A percentile compares a stretch with the other conserved stretches of the same genome.
Evolutionary conservation across 192 early-diverging fungal genomes (phyloP).

Genomic region (Umbelopsis vinacea): DNA sequence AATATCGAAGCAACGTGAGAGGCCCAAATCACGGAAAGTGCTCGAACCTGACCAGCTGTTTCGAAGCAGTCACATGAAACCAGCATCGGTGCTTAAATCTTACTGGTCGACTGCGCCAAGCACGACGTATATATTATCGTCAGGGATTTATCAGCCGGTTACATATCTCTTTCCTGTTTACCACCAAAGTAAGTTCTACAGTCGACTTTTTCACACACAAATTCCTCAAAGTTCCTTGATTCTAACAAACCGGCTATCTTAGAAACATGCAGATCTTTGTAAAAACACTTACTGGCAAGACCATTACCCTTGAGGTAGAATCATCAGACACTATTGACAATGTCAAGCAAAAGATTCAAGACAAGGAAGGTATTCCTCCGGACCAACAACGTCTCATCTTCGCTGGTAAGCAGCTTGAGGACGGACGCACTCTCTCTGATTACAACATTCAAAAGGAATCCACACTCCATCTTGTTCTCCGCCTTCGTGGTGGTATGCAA

Average conservation of each 20-base stretch:
- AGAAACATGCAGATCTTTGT: constrained; percentile 61
- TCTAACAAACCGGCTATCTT: not conserved
- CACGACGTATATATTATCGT: not conserved
- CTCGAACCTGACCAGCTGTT: constrained; percentile 12
- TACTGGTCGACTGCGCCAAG: constrained; percentile 20
- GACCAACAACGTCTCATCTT: constrained; percentile 82
- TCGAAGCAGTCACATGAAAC: constrained; percentile 22
- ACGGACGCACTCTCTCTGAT: constrained; percentile 68
- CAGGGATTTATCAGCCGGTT: constrained; percentile 6
- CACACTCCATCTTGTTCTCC: too few relatives aligned
- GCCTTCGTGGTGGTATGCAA: too few relatives aligned
- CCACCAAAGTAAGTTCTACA: not conserved
- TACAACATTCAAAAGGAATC: too few relatives aligned
- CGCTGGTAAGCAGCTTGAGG: constrained; percentile 78
- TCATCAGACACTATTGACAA: constrained; percentile 56
- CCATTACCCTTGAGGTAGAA: constrained; percentile 65
- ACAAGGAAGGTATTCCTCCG: constrained; percentile 64
- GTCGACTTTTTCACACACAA: too few relatives aligned
- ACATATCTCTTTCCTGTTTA: constrained; percentile 3
- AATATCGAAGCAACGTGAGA: constrained; percentile 3
- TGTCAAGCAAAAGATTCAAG: constrained; percentile 62
- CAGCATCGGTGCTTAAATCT: constrained; percentile 16
- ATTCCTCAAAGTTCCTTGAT: too few relatives aligned
- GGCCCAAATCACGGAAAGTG: constrained; percentile 6
- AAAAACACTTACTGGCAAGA: constrained; percentile 64